Conservation (phyloP, 768 basidiomycete genomes). For the Mycena metata region DNA sequence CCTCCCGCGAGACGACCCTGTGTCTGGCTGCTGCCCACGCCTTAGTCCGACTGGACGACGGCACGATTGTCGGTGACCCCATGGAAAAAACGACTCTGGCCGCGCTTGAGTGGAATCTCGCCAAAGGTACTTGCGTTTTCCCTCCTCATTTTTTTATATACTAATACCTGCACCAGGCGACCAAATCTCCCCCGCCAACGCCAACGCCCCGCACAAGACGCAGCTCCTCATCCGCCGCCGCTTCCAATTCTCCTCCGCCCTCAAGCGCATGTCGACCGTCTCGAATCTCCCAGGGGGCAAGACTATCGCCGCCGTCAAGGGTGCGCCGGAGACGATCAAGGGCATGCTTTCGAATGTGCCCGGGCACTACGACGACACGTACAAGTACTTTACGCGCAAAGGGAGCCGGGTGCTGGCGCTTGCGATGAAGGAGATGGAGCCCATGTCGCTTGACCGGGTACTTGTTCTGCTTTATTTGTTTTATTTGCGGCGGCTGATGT, state of each 20-base stretch:
- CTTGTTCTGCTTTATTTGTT: constrained; percentile 4
- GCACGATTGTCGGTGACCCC: constrained; percentile 94
- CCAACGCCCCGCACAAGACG: constrained; percentile 67
- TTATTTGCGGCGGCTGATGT: no score
- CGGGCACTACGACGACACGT: constrained; percentile 90
- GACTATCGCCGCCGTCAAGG: constrained; percentile 86
- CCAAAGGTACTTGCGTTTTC: constrained; percentile 61
- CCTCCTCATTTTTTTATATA: not conserved
- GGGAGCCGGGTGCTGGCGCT: constrained; percentile 96
- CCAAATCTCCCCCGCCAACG: constrained; percentile 70
- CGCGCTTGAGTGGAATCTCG: constrained; percentile 89
- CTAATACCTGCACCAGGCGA: constrained; percentile 71
- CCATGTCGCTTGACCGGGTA: constrained; percentile 79
- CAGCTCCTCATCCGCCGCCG: constrained; percentile 85
- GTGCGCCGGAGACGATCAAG: constrained; percentile 97
- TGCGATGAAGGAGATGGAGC: constrained; percentile 87
- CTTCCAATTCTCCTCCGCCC: constrained; percentile 97
- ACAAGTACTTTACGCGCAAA: constrained; percentile 92
- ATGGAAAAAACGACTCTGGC: constrained; percentile 99
- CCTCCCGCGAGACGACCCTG: constrained; percentile 81
- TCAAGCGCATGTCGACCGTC: constrained; percentile 98
- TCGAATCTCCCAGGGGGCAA: constrained; percentile 73
- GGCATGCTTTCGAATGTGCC: constrained; percentile 85
- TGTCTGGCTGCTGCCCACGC: constrained; percentile 97
- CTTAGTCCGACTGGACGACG: constrained; percentile 93